Evolutionary conservation across 306 rosid genomes (phyloP), one percentile per base, ranked within the genome.

Genomic region (Begonia masoniana): DNA sequence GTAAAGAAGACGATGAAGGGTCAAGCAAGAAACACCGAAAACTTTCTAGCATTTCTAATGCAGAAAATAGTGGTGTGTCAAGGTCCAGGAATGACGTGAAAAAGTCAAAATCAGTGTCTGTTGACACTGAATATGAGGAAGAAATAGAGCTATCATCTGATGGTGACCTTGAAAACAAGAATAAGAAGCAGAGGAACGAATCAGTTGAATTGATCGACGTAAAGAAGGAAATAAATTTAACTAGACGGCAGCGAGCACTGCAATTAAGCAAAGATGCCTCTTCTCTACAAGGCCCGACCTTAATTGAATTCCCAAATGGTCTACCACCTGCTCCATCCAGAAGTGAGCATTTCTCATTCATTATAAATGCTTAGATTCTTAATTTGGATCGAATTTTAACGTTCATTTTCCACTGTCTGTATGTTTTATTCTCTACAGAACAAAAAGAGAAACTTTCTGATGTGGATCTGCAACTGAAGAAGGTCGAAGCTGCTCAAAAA

Each of bases 241-340:
- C 87, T 24, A 83, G 85, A 2, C 93, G 93, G 55, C 96, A 86
- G 65, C 69, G 95, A 43, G 93, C 99, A 39, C 93, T 86, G 68
- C 96, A 86, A 47, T 83, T 94, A 19, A 67, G 96, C 80, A 92
- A 74, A 74, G 96, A 92, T 61, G 73, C 93, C 14, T 73, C 94
- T 15, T 73, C 82, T 9, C 51, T 83, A 55, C 64, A 77, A 55
- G 82, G 87, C 55, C 58, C 77, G 53, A 79, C 81, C 63, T 59
- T 86, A 63, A 76, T 92, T 2, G 95, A 92, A 68, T 92, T 86
- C 73, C 99, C 96, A n/a, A 83, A 92, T 47, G 99, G 99, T 58
- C 72, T 92, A 56, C 96, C 95, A 6, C 96, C 95, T 61, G 96
- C 88, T 43, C 88, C 95, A 1, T 67, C 99, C 43, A 79, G 99